These are phyloP conservation scores for Euphorbia peplus DNA, from an alignment of 345 rosid genomes.

Conservation along the genomic window DNA sequence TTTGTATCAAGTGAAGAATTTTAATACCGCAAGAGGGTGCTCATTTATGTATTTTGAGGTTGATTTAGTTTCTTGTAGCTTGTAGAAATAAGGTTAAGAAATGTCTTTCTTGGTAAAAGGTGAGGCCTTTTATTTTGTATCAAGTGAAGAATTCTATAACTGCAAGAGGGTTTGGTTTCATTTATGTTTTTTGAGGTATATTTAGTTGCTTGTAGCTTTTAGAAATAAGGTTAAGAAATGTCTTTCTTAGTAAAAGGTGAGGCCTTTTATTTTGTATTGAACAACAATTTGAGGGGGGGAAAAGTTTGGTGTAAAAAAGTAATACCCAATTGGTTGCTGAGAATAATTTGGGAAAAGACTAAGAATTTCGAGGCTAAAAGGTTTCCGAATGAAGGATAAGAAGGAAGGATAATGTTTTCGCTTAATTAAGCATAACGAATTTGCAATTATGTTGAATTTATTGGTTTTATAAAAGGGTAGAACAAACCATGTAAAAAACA, in stretches of 20 bases:
- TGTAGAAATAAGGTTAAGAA: background rate
- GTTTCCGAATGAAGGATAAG: background rate
- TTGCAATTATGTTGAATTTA: slow-evolving; percentile 3
- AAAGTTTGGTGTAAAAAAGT: background rate
- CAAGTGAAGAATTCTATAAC: background rate
- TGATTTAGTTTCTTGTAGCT: slow-evolving; percentile 5
- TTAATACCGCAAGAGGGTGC: background rate
- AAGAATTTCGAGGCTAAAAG: background rate
- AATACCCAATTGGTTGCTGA: slow-evolving; percentile 13
- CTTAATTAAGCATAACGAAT: background rate
- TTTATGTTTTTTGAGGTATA: slow-evolving; percentile 3
- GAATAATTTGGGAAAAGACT: slow-evolving; percentile 10
- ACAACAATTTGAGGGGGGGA: background rate
- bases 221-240: background rate
- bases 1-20: background rate
- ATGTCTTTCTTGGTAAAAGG: background rate
- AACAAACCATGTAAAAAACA: background rate
- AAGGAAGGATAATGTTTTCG: background rate
- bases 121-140: background rate
- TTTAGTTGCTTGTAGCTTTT: slow-evolving; percentile 4
- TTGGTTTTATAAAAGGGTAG: background rate
- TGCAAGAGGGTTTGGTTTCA: background rate
- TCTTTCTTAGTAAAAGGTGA: background rate
- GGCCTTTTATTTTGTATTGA: background rate
- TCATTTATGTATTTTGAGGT: slow-evolving; percentile 3